A percentile compares a stretch with the other conserved stretches of the same genome.
These are phyloP conservation scores for Tolypocladium pustulatum DNA, from an alignment of 2,329 filamentous ascomycete genomes.

Conservation along the genomic window DNA sequence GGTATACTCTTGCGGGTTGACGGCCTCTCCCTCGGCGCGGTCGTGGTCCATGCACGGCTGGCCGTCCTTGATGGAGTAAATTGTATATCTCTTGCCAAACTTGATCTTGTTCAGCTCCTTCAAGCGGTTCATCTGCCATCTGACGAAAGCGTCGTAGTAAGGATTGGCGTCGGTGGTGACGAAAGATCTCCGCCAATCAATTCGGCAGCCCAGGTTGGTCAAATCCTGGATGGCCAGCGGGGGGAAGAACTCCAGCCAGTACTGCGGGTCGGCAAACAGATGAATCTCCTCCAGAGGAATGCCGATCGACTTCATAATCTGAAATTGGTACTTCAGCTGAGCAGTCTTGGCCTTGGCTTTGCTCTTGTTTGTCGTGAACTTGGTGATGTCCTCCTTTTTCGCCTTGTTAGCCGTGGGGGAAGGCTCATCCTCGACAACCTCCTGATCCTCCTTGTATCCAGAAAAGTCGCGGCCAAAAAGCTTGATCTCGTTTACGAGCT, in stretches of 20 bases:
- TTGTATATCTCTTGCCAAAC: constrained; percentile 85
- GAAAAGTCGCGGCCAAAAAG: constrained; percentile 84
- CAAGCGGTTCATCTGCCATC: constrained; percentile 94
- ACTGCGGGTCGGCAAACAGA: constrained; percentile 78
- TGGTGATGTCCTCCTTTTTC: constrained; percentile 73
- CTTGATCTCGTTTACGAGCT: constrained; percentile 80
- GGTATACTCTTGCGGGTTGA: constrained; percentile 80
- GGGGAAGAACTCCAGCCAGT: constrained; percentile 88
- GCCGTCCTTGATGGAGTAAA: constrained; percentile 51
- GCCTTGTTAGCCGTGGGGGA: constrained; percentile 53
- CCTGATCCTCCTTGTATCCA: constrained; percentile 55
- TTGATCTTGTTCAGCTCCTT: constrained; percentile 87
- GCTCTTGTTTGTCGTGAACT: constrained; percentile 86
- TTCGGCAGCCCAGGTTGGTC: constrained; percentile 70
- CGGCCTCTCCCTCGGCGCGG: constrained; percentile 34
- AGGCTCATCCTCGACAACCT: constrained; percentile 21
- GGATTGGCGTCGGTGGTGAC: constrained; percentile 95
- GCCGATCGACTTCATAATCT: constrained; percentile 87
- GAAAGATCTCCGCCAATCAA: constrained; percentile 89
- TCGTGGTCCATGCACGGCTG: constrained; percentile 39
- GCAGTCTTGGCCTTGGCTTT: constrained; percentile 85
- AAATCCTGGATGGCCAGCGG: constrained; percentile 55
- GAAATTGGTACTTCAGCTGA: constrained; percentile 91
- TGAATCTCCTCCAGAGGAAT: constrained; percentile 84
- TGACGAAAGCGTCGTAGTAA: constrained; percentile 89